Evolutionary conservation across 2,329 filamentous ascomycete genomes (phyloP).

Genomic region (Fusarium denticulatum): DNA sequence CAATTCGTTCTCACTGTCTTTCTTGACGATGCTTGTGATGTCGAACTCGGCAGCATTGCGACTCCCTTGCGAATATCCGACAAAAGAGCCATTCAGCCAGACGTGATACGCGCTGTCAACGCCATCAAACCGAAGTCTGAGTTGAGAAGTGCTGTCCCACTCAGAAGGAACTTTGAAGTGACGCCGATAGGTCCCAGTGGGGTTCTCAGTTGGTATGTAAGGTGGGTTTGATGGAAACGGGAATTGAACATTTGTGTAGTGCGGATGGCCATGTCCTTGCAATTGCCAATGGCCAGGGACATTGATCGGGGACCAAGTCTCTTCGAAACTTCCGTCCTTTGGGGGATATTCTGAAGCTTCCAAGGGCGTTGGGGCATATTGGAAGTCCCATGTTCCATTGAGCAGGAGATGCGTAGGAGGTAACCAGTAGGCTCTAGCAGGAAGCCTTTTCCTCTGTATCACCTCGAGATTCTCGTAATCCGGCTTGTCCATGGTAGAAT

Average conservation of each 20-base stretch:
- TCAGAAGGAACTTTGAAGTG: not conserved
- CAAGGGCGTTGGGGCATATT: not conserved
- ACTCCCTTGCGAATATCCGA: constrained; percentile 12
- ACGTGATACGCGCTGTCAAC: constrained; percentile 16
- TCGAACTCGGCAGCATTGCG: constrained; percentile 11
- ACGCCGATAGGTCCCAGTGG: constrained; percentile 1
- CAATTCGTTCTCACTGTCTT: not conserved
- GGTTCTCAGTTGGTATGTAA: constrained; percentile 8
- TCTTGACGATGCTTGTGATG: not conserved
- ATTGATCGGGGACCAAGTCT: not conserved
- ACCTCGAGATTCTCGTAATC: constrained; percentile 16
- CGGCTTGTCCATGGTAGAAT: not conserved
- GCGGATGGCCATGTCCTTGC: constrained; percentile 4
- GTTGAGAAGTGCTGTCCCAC: not conserved
- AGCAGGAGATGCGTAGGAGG: constrained; percentile 6
- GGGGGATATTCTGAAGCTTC: not conserved
- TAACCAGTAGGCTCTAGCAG: constrained; percentile 10
- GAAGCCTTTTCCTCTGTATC: constrained; percentile 6
- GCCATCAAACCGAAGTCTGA: constrained; percentile 5
- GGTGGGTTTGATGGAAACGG: constrained; percentile 13
- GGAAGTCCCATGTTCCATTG: constrained; percentile 17
- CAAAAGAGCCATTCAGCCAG: constrained; percentile 3
- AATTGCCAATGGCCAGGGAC: constrained; percentile 14
- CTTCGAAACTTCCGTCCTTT: not conserved
- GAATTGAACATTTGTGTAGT: constrained; percentile 17